Evolutionary conservation across 495 filamentous ascomycete genomes (phyloP), one percentile per base, ranked within the genome.

Genomic region (Penicillium fimorum): DNA sequence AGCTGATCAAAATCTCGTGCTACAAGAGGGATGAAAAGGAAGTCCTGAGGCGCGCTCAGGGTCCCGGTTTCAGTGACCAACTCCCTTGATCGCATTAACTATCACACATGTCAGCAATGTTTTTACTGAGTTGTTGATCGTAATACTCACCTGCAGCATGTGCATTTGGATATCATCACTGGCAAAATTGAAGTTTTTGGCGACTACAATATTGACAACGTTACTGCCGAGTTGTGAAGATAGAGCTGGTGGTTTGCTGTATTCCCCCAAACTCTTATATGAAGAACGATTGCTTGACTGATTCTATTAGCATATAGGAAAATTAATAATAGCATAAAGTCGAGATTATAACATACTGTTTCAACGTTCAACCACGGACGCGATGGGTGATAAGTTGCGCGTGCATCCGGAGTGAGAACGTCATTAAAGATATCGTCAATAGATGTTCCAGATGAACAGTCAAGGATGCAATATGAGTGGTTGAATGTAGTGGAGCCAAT

Each of bases 181-280:
- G 2, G 87, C 88, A 40, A 76, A 67, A 66, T 96, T 82, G 46
- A 98, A 83, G 62, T 96, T 83, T 59, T 85, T 87, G 5, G 88
- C 86, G 46, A 98, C 85, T 22, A 96, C 75, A 12, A 96, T 79
- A 70, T 96, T 91, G 45, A 89, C 85, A 47, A 95, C 85, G 42
- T 72, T 70, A 30, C 67, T 70, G 24, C 70, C 71, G 17, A 75
- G 40, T 13, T 33, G 47, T 35, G 51, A 44, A 7, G 33, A 57
- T 15, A 58, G 50, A 37, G 43, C 51, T 20, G 53, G 63, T 3
- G 59, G 55, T 41, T 57, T 70, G 53, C 52, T 59, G 50, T 58
- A 55, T 48, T 72, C 68, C 9, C 59, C 59, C 11, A 52, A 47
- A 13, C 57, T 61, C 53, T 55, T 47, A 10, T 52, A 58, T 1